These are phyloP conservation scores for Rauvolfia tetraphylla DNA, from an alignment of 257 asterid species.

Conservation along the genomic window DNA sequence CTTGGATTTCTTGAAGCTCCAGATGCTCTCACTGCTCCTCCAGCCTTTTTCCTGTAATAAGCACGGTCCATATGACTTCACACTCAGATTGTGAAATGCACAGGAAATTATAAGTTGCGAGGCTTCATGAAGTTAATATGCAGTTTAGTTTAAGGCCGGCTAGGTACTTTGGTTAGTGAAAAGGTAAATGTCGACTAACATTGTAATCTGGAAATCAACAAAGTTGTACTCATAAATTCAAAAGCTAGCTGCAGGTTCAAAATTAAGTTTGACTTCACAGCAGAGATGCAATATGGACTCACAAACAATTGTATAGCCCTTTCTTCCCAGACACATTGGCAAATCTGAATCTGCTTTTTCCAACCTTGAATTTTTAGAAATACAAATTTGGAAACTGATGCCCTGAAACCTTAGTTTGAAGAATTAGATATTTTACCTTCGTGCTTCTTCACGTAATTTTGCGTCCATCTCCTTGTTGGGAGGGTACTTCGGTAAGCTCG, in stretches of 20 bases:
- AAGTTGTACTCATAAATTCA: neutral
- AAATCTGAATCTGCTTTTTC: too few relatives aligned
- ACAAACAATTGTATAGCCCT: neutral
- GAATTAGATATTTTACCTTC: slow-evolving; percentile 38
- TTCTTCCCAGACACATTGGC: neutral
- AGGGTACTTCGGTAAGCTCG: slow-evolving; percentile 75
- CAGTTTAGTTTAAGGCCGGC: neutral
- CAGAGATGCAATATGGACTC: neutral
- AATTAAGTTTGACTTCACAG: neutral
- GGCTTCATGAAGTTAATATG: neutral
- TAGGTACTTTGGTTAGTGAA: too few relatives aligned
- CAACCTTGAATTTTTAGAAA: neutral
- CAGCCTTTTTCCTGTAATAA: slow-evolving; percentile 52
- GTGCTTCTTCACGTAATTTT: slow-evolving; percentile 70
- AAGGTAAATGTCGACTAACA: neutral
- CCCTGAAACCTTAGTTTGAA: neutral
- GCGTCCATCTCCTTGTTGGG: slow-evolving; percentile 98
- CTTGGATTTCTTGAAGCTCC: slow-evolving; percentile 50
- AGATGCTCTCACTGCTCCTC: slow-evolving; percentile 31
- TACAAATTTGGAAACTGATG: neutral
- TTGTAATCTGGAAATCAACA: neutral
- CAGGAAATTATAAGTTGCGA: neutral
- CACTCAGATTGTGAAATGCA: neutral
- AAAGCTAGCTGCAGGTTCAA: neutral
- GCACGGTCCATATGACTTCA: neutral